Evolutionary conservation across 768 basidiomycete species (phyloP).

Genomic region (Collybia nuda): DNA sequence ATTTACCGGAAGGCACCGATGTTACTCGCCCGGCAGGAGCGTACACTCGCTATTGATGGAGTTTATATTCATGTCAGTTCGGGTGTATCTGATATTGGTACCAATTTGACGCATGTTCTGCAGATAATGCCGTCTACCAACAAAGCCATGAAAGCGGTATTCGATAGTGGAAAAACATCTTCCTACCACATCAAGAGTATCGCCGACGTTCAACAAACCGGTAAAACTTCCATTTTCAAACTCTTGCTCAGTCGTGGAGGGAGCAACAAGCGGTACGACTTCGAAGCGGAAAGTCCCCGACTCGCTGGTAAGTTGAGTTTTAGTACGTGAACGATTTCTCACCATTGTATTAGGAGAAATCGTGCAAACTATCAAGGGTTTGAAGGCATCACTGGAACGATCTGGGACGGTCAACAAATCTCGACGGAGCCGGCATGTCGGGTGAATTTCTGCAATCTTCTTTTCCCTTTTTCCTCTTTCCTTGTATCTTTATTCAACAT

Average conservation of each 20-base stretch:
- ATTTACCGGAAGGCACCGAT: conserved; percentile 95
- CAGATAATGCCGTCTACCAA: conserved; percentile 89
- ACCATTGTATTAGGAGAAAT: conserved; percentile 59
- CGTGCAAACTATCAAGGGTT: conserved; percentile 65
- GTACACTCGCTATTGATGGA: conserved; percentile 91
- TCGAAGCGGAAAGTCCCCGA: conserved; percentile 89
- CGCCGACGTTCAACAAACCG: conserved; percentile 77
- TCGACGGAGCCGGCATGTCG: conserved; percentile 61
- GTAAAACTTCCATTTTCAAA: conserved; percentile 85
- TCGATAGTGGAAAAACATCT: conserved; percentile 86
- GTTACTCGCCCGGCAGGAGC: conserved; percentile 87
- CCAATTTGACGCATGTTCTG: conserved; percentile 8
- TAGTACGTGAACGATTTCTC: conserved; percentile 4
- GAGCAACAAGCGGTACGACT: conserved; percentile 91
- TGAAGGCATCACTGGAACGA: conserved; percentile 66
- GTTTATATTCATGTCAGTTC: conserved; percentile 82
- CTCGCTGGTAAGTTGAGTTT: conserved; percentile 59
- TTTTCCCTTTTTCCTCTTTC: too few relatives aligned
- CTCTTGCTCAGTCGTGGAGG: conserved; percentile 76
- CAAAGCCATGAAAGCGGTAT: conserved; percentile 69
- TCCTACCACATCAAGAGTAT: conserved; percentile 93
- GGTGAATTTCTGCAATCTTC: neutral
- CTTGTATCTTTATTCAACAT: too few relatives aligned
- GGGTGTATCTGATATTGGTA: neutral
- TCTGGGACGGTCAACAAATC: conserved; percentile 63